Evolutionary conservation across 2,329 filamentous ascomycete species (phyloP).

Genomic region (Ascochyta koolunga): DNA sequence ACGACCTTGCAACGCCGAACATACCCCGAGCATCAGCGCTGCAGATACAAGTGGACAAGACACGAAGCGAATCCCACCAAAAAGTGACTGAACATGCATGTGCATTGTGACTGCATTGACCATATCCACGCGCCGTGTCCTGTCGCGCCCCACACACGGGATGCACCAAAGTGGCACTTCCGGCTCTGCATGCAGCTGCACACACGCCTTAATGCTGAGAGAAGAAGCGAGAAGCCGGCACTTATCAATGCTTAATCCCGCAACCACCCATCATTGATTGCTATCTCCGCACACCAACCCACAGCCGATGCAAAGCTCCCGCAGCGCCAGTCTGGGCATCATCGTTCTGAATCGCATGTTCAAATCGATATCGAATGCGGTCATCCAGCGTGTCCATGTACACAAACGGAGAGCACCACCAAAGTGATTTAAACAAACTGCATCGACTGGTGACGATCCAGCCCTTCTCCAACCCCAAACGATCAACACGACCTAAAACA

Average conservation of each 20-base stretch:
- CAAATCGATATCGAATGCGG: not conserved
- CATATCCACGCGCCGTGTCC: not conserved
- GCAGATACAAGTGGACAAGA: no score
- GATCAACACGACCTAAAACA: constrained; percentile 23
- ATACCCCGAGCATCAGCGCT: not conserved
- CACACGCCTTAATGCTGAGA: constrained; percentile 3
- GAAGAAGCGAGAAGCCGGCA: constrained; percentile 9
- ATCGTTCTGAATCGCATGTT: not conserved
- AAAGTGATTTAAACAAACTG: no score
- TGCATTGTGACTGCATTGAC: not conserved
- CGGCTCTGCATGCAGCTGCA: constrained; percentile 5
- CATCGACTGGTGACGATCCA: not conserved
- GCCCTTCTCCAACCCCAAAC: constrained; percentile 1
- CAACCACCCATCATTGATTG: constrained; percentile 17
- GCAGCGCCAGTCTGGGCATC: constrained; percentile 7
- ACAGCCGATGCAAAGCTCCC: constrained; percentile 5
- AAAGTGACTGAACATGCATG: no score
- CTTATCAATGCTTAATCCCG: constrained; percentile 21
- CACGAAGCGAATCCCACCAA: no score
- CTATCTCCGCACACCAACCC: constrained; percentile 7
- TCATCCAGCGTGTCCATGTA: no score
- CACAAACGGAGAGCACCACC: no score
- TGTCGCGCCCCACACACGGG: not conserved
- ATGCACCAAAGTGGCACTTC: constrained; percentile 1
- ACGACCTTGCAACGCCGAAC: not conserved